Conservation (phyloP, 1,139 yeast species). For the Lodderomyces elongisporus region DNA sequence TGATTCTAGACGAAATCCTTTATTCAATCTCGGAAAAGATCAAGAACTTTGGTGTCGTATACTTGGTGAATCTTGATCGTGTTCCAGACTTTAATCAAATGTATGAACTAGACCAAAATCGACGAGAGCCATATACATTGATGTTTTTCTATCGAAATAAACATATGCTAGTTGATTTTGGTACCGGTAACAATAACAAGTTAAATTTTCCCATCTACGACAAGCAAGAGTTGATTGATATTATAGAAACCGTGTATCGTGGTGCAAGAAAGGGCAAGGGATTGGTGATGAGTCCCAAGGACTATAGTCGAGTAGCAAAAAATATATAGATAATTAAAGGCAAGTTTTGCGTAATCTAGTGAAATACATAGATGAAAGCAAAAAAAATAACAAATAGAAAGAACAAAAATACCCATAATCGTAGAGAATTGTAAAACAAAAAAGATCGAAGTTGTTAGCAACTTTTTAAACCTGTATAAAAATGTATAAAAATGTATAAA, state of each 20-base stretch:
- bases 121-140: conserved; percentile 70
- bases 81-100: conserved; percentile 89
- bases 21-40: conserved; percentile 79
- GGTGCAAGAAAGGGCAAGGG: conserved; percentile 95
- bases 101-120: conserved; percentile 67
- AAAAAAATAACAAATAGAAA: background rate
- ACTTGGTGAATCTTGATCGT: conserved; percentile 80
- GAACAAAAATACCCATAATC: too few species aligned
- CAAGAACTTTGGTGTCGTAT: conserved; percentile 80
- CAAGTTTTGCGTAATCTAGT: too few species aligned
- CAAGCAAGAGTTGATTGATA: conserved; percentile 87
- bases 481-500: too few species aligned
- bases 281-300: conserved; percentile 77
- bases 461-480: too few species aligned
- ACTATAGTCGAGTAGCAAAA: conserved; percentile 36
- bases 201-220: conserved; percentile 73
- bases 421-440: too few species aligned
- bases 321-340: conserved; percentile 6
- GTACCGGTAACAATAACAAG: conserved; percentile 96
- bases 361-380: background rate
- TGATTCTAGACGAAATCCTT: conserved; percentile 85
- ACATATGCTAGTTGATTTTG: conserved; percentile 98
- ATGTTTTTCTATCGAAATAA: conserved; percentile 93
- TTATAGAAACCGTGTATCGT: conserved; percentile 80
- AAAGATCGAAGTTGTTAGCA: too few species aligned